Percentiles rank a stretch among this genome's conserved stretches.
phyloP scores from a whole-genome alignment of 345 rosid genomes.

The Euphorbia lathyris region DNA sequence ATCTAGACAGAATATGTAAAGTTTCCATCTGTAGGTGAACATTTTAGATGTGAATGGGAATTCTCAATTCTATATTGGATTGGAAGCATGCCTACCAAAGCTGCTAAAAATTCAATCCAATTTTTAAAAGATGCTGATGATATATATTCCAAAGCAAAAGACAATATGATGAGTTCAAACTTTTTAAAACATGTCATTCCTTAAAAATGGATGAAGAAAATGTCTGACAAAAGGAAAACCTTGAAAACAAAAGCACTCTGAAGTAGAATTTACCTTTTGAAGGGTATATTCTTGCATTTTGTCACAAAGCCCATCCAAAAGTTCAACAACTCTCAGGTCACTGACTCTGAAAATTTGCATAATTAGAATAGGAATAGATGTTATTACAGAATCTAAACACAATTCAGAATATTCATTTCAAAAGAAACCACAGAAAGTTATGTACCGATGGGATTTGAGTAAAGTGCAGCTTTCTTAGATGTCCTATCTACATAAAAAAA shows the following conservation, averaged over 20 bases:
- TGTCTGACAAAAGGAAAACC: background rate
- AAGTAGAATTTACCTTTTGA: constrained; percentile 49
- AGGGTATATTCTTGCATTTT: constrained; percentile 92
- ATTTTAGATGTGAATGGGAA: background rate
- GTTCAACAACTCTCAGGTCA: constrained; percentile 88
- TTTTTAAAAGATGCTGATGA: background rate
- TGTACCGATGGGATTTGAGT: background rate
- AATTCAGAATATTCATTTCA: background rate
- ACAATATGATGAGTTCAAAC: background rate
- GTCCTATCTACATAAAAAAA: background rate
- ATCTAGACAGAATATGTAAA: background rate
- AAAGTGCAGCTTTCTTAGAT: background rate
- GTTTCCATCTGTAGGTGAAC: background rate
- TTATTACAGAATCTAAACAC: background rate
- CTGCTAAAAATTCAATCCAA: background rate
- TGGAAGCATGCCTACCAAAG: background rate
- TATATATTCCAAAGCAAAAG: background rate
- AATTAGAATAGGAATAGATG: background rate
- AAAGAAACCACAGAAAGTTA: background rate
- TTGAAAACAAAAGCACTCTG: constrained; percentile 3
- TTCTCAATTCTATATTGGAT: background rate
- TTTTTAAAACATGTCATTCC: background rate
- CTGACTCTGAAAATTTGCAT: constrained; percentile 51
- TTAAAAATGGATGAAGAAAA: background rate
- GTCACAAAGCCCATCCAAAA: constrained; percentile 89